phyloP scores from a whole-genome alignment of 2,329 filamentous ascomycete genomes.

The Sporothrix mexicana region DNA sequence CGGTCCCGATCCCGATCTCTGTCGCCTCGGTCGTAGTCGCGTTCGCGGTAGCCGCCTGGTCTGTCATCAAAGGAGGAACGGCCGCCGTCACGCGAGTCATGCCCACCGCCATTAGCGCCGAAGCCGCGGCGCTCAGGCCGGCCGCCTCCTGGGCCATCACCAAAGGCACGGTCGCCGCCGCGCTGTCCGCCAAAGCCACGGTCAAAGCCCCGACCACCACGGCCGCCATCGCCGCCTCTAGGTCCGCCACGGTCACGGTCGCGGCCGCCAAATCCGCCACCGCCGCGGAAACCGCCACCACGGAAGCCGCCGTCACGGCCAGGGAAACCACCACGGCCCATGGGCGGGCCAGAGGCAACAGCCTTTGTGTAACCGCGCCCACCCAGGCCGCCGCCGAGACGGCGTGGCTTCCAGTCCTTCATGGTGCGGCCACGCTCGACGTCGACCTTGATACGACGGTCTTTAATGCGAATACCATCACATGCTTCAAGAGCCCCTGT shows the following conservation, averaged over 20 bases:
- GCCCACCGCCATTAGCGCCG: slow-evolving; percentile 53
- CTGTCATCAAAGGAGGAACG: slow-evolving; percentile 52
- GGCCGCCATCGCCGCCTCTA: too few species aligned
- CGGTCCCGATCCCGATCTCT: slow-evolving; percentile 55
- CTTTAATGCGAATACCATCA: slow-evolving; percentile 91
- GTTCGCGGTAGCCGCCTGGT: slow-evolving; percentile 57
- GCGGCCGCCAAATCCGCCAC: slow-evolving; percentile 50
- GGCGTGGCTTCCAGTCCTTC: slow-evolving; percentile 88
- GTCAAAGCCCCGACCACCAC: slow-evolving; percentile 44
- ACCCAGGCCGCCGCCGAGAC: slow-evolving; percentile 89
- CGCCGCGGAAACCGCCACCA: slow-evolving; percentile 64
- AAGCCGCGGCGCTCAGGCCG: slow-evolving; percentile 53
- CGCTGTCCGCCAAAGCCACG: slow-evolving; percentile 56
- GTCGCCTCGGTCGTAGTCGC: slow-evolving; percentile 41
- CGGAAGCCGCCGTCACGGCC: slow-evolving; percentile 45
- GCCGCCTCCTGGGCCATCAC: slow-evolving; percentile 61
- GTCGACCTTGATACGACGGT: slow-evolving; percentile 89
- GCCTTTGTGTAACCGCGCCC: slow-evolving; percentile 92
- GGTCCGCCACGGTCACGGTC: slow-evolving; percentile 45
- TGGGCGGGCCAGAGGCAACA: slow-evolving; percentile 68
- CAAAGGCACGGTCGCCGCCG: slow-evolving; percentile 52
- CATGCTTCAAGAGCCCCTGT: slow-evolving; percentile 85
- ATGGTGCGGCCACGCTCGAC: slow-evolving; percentile 96
- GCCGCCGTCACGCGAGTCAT: slow-evolving; percentile 54
- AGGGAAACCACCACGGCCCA: slow-evolving; percentile 57